Conservation (phyloP, 208 protist genomes). For the Leishmania arabica region DNA sequence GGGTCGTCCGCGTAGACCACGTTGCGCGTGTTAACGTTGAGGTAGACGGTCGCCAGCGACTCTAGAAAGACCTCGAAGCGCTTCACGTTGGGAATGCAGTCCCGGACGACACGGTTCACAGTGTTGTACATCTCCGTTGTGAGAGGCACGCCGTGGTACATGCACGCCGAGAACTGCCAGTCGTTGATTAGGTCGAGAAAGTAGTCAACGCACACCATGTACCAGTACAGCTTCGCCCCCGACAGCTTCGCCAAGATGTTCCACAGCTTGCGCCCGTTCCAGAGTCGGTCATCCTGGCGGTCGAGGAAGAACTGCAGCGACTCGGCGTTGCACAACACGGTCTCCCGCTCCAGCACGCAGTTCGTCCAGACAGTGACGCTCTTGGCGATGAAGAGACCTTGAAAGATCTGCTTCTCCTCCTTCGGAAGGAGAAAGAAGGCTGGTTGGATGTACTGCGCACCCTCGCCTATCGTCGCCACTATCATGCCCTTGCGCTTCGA, state of each 20-base stretch:
- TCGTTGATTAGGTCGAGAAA: conserved; percentile 86
- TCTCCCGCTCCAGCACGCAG: conserved; percentile 63
- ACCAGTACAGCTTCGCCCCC: conserved; percentile 69
- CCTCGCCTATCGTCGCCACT: conserved; percentile 54
- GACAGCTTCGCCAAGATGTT: conserved; percentile 64
- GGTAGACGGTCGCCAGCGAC: conserved; percentile 36
- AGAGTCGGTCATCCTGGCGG: conserved; percentile 68
- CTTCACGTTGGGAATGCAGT: conserved; percentile 85
- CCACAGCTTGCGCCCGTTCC: conserved; percentile 80
- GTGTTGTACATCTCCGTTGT: conserved; percentile 85
- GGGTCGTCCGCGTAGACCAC: conserved; percentile 80
- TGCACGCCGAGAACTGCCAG: conserved; percentile 81
- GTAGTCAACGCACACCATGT: conserved; percentile 80
- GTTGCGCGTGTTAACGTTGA: conserved; percentile 84
- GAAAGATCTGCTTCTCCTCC: conserved; percentile 69
- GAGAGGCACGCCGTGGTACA: conserved; percentile 82
- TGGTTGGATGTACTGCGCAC: conserved; percentile 85
- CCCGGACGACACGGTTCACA: conserved; percentile 54
- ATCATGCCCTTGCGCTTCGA: conserved; percentile 69
- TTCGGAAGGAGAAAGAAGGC: conserved; percentile 61
- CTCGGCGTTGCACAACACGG: conserved; percentile 48
- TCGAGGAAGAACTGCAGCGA: conserved; percentile 82
- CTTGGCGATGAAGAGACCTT: conserved; percentile 66
- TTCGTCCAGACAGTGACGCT: conserved; percentile 73
- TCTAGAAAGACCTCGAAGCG: conserved; percentile 77